Evolutionary conservation across 345 rosid genomes (phyloP), one percentile per base, ranked within the genome.

Genomic region (Rhodomyrtus tomentosa): DNA sequence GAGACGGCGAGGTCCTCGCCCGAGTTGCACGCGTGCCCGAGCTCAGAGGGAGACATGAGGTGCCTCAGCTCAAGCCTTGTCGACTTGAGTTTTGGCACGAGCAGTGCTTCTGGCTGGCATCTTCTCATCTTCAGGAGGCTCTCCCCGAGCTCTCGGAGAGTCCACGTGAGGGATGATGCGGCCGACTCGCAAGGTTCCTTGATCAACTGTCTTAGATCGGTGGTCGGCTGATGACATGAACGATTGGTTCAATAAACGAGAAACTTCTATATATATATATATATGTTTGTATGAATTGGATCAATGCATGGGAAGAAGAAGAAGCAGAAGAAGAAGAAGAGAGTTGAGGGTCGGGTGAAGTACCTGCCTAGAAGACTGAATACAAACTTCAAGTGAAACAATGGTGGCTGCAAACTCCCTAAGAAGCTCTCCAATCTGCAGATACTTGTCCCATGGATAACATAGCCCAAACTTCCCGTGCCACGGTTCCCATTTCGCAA

Each of bases 401-500:
- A 89, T 88, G 82, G 74, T 84, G 74, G 87, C 84, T 18, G 94
- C 91, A 48, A 90, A 54, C 55, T 89, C 93, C 56, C 95, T 85
- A 49, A 97, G 94, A 84, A 87, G 84, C 55, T 93, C 96, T 84
- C 92, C 96, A 36, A 94, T 89, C 74, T 88, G 53, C 27, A 92
- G 88, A 85, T 95, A 97, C 82, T 92, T 93, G 48, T 85, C 82
- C 99, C 98, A 97, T 21, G 98, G 98, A 80, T 95, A 91, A 81
- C 89, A 90, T 29, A 93, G 88, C 50, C 98, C 95, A 84, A 95
- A 97, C 55, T 90, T 90, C 5, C 98, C 96, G 62, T 97, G 98
- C 91, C 96, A 93, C 11, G 98, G 99, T 89, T 97, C 99, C 99
- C 99, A 97, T 91, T 88, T 94, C 10, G 98, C 98, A 83, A 95